Percentiles rank a stretch among this genome's conserved stretches.
phyloP scores from a whole-genome alignment of 164 flowering plant genomes.

The Warburgia ugandensis region DNA sequence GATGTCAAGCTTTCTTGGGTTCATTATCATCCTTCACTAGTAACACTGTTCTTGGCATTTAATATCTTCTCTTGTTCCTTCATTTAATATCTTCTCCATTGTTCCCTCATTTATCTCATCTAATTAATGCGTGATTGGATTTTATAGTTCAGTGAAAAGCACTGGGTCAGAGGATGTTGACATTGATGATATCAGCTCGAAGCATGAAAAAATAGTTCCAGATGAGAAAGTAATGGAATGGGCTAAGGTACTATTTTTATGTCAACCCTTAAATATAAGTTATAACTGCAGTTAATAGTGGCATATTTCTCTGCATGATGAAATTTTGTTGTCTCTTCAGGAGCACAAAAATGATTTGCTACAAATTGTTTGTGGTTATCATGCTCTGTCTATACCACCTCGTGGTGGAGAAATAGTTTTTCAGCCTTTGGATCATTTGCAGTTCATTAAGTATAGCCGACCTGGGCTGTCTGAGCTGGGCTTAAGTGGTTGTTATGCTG shows the following conservation, averaged over 20 bases:
- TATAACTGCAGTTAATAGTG: no score
- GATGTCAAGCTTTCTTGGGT: no score
- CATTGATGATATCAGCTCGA: constrained; percentile 30
- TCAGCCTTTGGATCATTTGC: constrained; percentile 83
- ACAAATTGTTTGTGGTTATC: constrained; percentile 78
- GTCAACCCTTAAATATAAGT: no score
- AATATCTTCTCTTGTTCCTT: no score
- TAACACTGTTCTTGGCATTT: no score
- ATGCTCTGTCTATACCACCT: constrained; percentile 51
- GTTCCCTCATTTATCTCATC: no score
- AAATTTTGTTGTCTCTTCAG: no score
- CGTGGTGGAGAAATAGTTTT: constrained; percentile 59
- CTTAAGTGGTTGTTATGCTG: constrained; percentile 24
- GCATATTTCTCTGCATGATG: no score
- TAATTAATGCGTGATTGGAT: constrained; percentile 17
- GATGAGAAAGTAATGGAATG: constrained; percentile 61
- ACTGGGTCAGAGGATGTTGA: constrained; percentile 65
- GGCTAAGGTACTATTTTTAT: constrained; percentile 87
- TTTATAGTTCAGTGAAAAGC: constrained; percentile 87
- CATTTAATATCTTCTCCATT: no score
- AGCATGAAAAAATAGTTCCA: no score
- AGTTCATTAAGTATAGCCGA: constrained; percentile 60
- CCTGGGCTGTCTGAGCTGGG: constrained; percentile 49
- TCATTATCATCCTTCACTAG: no score
- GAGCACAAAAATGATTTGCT: constrained; percentile 69